These are phyloP conservation scores for Vigna mungo DNA, from an alignment of 306 rosid species.

Conservation along the genomic window DNA sequence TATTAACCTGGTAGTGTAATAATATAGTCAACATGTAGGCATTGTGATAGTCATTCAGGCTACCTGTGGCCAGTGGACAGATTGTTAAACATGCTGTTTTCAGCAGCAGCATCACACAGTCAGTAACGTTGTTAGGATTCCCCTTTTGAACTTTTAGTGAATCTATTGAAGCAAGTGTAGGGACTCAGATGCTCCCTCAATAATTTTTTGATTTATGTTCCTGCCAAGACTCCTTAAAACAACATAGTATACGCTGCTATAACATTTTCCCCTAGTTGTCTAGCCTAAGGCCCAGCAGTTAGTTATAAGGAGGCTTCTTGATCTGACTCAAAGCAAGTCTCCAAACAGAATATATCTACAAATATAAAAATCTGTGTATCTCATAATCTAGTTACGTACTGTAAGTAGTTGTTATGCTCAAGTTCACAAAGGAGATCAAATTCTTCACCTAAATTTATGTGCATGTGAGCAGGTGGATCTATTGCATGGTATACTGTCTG, in stretches of 20 bases:
- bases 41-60: not conserved
- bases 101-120: not conserved
- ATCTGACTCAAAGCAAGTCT: not conserved
- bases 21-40: not conserved
- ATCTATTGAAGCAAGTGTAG: not conserved
- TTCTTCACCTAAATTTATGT: slow-evolving; percentile 37
- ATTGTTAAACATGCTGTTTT: not conserved
- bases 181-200: not conserved
- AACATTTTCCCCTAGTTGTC: not conserved
- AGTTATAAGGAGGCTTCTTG: not conserved
- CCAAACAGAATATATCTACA: not conserved
- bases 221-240: not conserved
- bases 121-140: not conserved
- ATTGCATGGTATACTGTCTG: slow-evolving; percentile 83
- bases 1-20: not conserved
- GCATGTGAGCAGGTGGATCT: slow-evolving; percentile 75
- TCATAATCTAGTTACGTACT: slow-evolving; percentile 24
- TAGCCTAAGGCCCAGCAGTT: not conserved
- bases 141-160: not conserved
- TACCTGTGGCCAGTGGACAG: not conserved
- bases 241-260: not conserved
- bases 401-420: slow-evolving; percentile 4
- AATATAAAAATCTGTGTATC: slow-evolving; percentile 9
- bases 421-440: not conserved
- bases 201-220: not conserved